These are phyloP conservation scores for Cucurbita moschata DNA, from an alignment of 306 rosid species.

Conservation along the genomic window DNA sequence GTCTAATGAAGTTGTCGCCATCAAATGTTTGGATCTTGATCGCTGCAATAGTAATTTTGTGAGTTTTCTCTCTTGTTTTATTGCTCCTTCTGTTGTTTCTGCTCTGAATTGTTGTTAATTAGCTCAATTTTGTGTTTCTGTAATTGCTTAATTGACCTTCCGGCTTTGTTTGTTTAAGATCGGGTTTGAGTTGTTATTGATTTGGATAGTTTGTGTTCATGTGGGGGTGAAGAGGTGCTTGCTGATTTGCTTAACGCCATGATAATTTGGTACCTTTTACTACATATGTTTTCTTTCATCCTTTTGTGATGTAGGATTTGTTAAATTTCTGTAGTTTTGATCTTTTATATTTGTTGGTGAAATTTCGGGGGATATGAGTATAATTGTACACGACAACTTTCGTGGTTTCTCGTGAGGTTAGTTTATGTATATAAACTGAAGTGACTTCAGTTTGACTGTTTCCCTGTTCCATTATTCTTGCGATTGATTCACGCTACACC, in stretches of 20 bases:
- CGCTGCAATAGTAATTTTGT: constrained; percentile 81
- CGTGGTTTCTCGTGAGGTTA: not conserved
- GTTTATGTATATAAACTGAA: not conserved
- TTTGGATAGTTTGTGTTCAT: not conserved
- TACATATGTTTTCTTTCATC: not conserved
- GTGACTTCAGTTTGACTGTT: not conserved
- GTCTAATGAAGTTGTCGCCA: constrained; percentile 64
- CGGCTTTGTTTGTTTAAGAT: not conserved
- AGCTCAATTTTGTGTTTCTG: not conserved
- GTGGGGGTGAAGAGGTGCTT: not conserved
- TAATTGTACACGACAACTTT: not conserved
- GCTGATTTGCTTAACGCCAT: not conserved
- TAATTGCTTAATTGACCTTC: not conserved
- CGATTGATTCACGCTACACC: not conserved
- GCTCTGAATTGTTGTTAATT: not conserved
- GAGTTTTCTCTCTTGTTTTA: not conserved
- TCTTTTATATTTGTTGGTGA: not conserved
- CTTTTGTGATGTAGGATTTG: not conserved
- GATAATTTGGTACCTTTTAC: not conserved
- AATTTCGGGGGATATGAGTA: not conserved
- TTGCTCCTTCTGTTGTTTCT: not conserved
- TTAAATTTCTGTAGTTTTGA: not conserved
- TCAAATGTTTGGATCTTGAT: constrained; percentile 96
- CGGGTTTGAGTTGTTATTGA: not conserved
- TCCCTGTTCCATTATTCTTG: not conserved